phyloP scores from a whole-genome alignment of 441 rosid genomes.

The Euphorbia schlechtendalii region DNA sequence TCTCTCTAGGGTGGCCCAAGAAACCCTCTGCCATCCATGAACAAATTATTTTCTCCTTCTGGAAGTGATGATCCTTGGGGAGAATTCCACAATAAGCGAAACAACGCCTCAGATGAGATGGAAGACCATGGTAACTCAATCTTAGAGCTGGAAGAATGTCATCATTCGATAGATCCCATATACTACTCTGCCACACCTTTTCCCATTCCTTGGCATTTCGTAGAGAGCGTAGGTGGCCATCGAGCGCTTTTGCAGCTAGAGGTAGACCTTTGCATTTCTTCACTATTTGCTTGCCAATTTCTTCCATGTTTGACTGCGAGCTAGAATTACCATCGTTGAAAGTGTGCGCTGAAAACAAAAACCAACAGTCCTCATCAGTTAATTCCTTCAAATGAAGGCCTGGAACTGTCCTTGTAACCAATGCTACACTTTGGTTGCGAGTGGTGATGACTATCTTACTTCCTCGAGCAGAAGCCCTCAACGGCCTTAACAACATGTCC shows the following conservation, averaged over 20 bases:
- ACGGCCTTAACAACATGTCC: constrained; percentile 19
- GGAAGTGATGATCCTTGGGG: constrained; percentile 17
- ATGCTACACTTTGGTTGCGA: constrained; percentile 18
- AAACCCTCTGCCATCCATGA: constrained; percentile 24
- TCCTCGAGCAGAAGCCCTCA: constrained; percentile 17
- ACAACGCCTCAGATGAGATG: constrained; percentile 15
- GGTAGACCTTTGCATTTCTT: constrained; percentile 19
- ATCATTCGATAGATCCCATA: constrained; percentile 15
- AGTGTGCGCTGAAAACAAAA: constrained; percentile 23
- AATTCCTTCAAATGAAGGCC: constrained; percentile 15
- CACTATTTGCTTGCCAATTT: constrained; percentile 17
- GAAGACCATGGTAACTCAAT: constrained; percentile 16
- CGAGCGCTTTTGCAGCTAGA: constrained; percentile 15
- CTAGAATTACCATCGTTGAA: constrained; percentile 8
- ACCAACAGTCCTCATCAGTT: constrained; percentile 18
- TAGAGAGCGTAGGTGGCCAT: constrained; percentile 6
- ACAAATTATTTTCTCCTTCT: constrained; percentile 7
- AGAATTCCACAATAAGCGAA: constrained; percentile 19
- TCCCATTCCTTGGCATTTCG: constrained; percentile 10
- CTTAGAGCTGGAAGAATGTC: constrained; percentile 16
- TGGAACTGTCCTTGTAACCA: constrained; percentile 19
- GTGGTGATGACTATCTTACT: constrained; percentile 30
- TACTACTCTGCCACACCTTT: constrained; percentile 8
- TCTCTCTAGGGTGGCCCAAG: constrained; percentile 16
- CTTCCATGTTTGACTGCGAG: constrained; percentile 11